Base-by-base conservation (phyloP, 441 rosid genomes). In the Erysimum cheiri region DNA sequence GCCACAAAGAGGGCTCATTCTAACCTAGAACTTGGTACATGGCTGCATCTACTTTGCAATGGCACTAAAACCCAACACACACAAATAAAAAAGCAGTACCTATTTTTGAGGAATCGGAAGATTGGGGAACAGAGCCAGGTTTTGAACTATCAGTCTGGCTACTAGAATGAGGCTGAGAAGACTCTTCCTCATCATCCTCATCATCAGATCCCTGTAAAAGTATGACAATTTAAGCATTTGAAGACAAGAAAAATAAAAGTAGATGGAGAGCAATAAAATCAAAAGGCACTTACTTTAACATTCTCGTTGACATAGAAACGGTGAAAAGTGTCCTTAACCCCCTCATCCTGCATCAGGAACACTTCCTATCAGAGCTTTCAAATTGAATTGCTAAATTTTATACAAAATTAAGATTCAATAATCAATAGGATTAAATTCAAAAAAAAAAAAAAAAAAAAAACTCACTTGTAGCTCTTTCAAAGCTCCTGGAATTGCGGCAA, bases 401-500 rank as follows among this genome's bases (percentile, higher is more conserved):
- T 17, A 6, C 28, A 60, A 50, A 6, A 40, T 43, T 29, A 2
- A 15, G 8, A 19, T 67, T 5, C 1, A 17, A 29, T 19, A 14
- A 22, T 22, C 24, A 22, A 22, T 22, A 22, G 8, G 63, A 39
- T 24, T 26, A 8, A 40, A 60, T 14, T 29, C 50, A n/a, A 6
- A 14, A 60, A 14, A 41, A 15, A 5, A n/a, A 40, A n/a, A 3
- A 0, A 5, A n/a, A 12, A 41, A 29, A 6, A 22, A 59, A 43
- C 60, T 22, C 44, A 89, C 97, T 85, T 87, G 85, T 2, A 91
- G 77, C 74, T 82, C 84, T 40, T 84, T 78, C 24, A 93, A 70
- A 24, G 97, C 88, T 36, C 59, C 72, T n/a, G 93, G 95, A 67
- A 93, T 89, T 66, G 95, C 97, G 1, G 69, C 78, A 67, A 91